Conservation (phyloP, 1,284 basidiomycete species). For the Pholiota adiposa region DNA sequence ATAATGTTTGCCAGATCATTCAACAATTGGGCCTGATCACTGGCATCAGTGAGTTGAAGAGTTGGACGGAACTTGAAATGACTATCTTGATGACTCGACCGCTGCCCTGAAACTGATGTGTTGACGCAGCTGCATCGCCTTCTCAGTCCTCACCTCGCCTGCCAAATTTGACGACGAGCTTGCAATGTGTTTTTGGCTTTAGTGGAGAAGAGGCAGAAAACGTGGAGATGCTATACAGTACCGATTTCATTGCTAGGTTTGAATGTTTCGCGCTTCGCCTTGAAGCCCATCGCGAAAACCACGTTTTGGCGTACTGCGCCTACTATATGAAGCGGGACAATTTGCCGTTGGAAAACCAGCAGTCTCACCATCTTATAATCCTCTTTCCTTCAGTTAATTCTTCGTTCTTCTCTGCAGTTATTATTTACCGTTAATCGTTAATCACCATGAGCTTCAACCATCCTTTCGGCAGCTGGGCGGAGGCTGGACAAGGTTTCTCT, state of each 20-base stretch:
- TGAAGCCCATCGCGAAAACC: conserved; percentile 18
- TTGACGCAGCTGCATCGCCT: background rate
- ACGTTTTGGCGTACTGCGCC: background rate
- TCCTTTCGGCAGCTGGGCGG: conserved; percentile 36
- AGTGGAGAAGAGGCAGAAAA: conserved; percentile 2
- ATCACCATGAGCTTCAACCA: conserved; percentile 32
- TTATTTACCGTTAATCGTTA: background rate
- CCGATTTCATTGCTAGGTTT: conserved; percentile 4
- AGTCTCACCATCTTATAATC: background rate
- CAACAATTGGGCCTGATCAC: background rate
- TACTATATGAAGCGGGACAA: conserved; percentile 8
- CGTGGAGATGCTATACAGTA: conserved; percentile 12
- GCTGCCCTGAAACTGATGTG: background rate
- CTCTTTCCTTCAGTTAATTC: background rate
- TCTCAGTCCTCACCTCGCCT: background rate
- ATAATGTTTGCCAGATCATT: background rate
- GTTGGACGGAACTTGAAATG: background rate
- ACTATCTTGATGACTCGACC: background rate
- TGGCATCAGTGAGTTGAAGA: background rate
- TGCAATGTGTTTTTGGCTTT: background rate
- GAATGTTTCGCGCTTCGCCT: conserved; percentile 13
- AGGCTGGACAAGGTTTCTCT: conserved; percentile 30
- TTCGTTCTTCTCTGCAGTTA: background rate
- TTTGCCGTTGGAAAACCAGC: background rate
- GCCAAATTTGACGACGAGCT: background rate